A percentile compares a stretch with the other conserved stretches of the same genome.
Conservation (phyloP, 176 grass and related monocot species). For the Aegilops speltoides region DNA sequence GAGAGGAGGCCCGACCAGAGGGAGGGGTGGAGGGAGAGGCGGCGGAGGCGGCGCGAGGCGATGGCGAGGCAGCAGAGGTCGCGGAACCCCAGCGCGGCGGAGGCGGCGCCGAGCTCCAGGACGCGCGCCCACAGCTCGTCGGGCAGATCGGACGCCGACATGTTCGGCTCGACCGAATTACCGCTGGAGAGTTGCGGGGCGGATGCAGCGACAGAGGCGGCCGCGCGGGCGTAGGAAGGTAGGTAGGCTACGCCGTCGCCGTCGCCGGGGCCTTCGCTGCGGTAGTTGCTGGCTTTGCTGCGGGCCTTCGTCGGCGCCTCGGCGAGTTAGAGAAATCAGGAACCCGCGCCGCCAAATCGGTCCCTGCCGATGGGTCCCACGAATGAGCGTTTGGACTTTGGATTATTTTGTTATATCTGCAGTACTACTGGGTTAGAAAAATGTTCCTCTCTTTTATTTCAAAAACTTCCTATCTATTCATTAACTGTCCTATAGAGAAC, state of each 20-base stretch:
- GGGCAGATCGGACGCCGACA: conserved; percentile 52
- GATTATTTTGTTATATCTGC: neutral
- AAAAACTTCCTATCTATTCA: no score
- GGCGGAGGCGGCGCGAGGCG: conserved; percentile 65
- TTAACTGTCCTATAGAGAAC: no score
- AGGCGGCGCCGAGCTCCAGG: conserved; percentile 67
- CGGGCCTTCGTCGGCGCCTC: neutral
- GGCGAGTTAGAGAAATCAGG: neutral
- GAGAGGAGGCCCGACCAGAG: conserved; percentile 71
- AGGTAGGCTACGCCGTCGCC: neutral
- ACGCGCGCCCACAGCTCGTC: conserved; percentile 83
- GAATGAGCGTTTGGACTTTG: neutral
- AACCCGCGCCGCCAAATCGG: neutral
- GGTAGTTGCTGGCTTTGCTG: no score
- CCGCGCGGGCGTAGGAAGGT: neutral
- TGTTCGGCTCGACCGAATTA: neutral
- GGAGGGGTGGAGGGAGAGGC: conserved; percentile 57
- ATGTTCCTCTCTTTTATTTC: no score
- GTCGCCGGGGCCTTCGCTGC: neutral
- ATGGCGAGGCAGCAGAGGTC: conserved; percentile 89
- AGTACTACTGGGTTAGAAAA: no score
- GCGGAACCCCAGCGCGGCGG: conserved; percentile 62
- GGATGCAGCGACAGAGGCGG: neutral
- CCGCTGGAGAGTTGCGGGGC: no score
- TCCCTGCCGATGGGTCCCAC: neutral